A percentile compares a stretch with the other conserved stretches of the same genome.
Evolutionary conservation across 768 basidiomycete genomes (phyloP).

Genomic region (Rhodotorula graminis): DNA sequence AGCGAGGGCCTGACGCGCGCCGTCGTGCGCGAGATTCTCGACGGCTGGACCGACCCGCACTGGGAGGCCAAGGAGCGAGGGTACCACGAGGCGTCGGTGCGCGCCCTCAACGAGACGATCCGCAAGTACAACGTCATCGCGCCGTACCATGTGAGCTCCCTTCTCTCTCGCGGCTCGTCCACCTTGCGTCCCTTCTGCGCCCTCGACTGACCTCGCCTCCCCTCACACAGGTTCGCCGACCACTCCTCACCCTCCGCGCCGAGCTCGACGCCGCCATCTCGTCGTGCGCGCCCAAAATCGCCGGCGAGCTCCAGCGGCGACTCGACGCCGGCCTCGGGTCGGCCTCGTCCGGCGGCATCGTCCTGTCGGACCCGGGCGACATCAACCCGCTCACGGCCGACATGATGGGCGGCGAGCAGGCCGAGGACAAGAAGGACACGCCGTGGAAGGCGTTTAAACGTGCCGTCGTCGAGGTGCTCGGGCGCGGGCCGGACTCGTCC

Average conservation of each 20-base stretch:
- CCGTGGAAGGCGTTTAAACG: conserved; percentile 34
- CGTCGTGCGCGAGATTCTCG: conserved; percentile 4
- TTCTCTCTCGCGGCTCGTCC: no score
- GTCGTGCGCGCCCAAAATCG: not conserved
- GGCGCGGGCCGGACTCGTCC: conserved; percentile 4
- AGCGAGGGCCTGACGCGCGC: conserved; percentile 45
- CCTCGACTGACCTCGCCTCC: conserved; percentile 39
- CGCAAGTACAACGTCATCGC: conserved; percentile 75
- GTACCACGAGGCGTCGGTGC: conserved; percentile 21
- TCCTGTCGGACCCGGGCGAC: not conserved
- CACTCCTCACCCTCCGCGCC: conserved; percentile 56
- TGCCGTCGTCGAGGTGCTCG: conserved; percentile 18
- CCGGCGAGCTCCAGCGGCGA: conserved; percentile 16
- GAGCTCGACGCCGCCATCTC: conserved; percentile 55
- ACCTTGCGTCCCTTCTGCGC: no score
- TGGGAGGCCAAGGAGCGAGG: conserved; percentile 64
- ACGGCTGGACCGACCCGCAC: conserved; percentile 55
- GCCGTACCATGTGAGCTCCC: conserved; percentile 54
- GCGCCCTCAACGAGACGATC: conserved; percentile 52
- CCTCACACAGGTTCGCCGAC: conserved; percentile 54
- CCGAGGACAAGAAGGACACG: conserved; percentile 25
- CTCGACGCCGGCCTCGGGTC: conserved; percentile 2
- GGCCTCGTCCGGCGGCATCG: no score
- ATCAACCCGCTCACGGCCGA: conserved; percentile 20
- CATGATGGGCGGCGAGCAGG: conserved; percentile 29